These are phyloP conservation scores for Phytopythium boreale DNA, from an alignment of 352 stramenopile species.

Conservation along the genomic window DNA sequence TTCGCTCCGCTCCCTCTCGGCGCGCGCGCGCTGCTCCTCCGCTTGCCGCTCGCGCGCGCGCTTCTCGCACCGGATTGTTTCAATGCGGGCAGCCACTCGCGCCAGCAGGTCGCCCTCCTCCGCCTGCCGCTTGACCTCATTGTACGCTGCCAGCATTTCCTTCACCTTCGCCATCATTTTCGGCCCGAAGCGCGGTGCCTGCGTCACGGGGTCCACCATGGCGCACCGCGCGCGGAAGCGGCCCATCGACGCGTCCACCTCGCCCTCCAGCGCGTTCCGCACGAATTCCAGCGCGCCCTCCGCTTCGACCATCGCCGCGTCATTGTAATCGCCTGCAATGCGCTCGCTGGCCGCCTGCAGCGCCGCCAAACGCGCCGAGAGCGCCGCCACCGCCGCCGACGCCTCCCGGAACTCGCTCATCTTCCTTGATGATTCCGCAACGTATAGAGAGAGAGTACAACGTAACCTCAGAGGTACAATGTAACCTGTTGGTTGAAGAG, in stretches of 20 bases:
- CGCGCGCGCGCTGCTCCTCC: conserved; percentile 14
- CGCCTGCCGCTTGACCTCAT: conserved; percentile 33
- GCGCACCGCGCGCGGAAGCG: conserved; percentile 47
- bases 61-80: conserved; percentile 11
- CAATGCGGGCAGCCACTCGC: conserved; percentile 15
- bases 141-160: conserved; percentile 48
- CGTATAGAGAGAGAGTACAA: background rate
- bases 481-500: conserved; percentile 4
- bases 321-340: background rate
- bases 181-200: conserved; percentile 65
- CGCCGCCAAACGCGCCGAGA: conserved; percentile 33
- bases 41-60: conserved; percentile 8
- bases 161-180: conserved; percentile 72
- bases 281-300: conserved; percentile 7
- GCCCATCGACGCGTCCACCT: conserved; percentile 34
- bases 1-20: conserved; percentile 15
- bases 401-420: conserved; percentile 65
- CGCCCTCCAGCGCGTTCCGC: conserved; percentile 25
- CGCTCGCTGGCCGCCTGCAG: conserved; percentile 16
- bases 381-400: conserved; percentile 29
- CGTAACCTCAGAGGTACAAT: background rate
- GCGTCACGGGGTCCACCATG: conserved; percentile 72
- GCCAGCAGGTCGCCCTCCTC: conserved; percentile 23
- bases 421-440: background rate
- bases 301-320: conserved; percentile 11